Evolutionary conservation across 768 basidiomycete genomes (phyloP), one percentile per base, ranked within the genome.

Genomic region (Polyporus arcularius): DNA sequence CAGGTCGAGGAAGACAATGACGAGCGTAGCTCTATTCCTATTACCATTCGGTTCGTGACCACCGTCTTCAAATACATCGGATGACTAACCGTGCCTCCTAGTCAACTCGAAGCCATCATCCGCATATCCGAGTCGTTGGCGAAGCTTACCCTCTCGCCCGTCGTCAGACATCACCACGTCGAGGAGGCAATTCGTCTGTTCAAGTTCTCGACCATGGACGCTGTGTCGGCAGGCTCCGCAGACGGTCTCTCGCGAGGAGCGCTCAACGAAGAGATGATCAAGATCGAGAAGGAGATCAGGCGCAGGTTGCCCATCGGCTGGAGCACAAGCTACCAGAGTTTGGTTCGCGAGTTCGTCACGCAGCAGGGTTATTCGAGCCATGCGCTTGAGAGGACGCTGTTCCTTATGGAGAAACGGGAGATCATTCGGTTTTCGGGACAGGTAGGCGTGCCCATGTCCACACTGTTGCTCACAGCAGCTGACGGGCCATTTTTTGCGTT

Each of bases 131-230:
- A 99, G 73, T 90, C 96, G 3, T 80, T 98, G 18, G 96, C 96
- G 12, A 99, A 98, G 71, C 84, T 98, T 76, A 94, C 94, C 3
- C 80, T 99, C 15, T 89, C 90, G 0, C 81, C 93, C 0, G 82
- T 87, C 3, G 97, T 98, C 3, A 87, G 89, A 68, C 89, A 89
- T 50, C 89, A 96, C 71, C 96, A 99, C 67, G 96, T 98, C 26
- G 96, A 98, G 74, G 97, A 99, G 74, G 92, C 97, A 6, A 98
- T 98, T 67, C 90, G 97, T 10, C 76, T 99, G 43, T 99, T 99
- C 87, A 98, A 96, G 71, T 96, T 88, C 77, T 98, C 96, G 9
- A 98, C 97, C 3, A 98, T 99, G 96, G 95, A 98, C 72, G 97
- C 97, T 28, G 96, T 98, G 30, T 90, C 92, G 12, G 94, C 95